These are phyloP conservation scores for Epicoccum nigrum DNA, from an alignment of 2,329 filamentous ascomycete species.

Conservation along the genomic window DNA sequence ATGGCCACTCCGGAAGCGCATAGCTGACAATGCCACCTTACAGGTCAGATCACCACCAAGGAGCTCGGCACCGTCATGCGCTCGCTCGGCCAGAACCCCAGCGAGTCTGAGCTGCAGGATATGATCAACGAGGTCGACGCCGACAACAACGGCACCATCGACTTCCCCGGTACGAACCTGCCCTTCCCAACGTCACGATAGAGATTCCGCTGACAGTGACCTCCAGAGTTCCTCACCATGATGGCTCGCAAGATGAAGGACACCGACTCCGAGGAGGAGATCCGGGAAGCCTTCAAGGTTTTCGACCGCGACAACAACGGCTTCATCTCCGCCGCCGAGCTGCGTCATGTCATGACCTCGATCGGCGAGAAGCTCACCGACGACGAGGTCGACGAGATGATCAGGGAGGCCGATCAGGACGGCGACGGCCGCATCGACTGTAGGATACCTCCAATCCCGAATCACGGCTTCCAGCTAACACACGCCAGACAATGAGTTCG, in stretches of 20 bases:
- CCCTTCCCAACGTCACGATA: neutral
- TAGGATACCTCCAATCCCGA: slow-evolving; percentile 41
- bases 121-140: slow-evolving; percentile 71
- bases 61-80: slow-evolving; percentile 69
- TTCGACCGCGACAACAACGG: slow-evolving; percentile 71
- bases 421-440: slow-evolving; percentile 70
- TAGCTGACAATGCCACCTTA: slow-evolving; percentile 31
- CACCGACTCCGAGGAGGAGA: slow-evolving; percentile 68
- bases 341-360: slow-evolving; percentile 67
- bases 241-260: slow-evolving; percentile 69
- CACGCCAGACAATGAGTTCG: slow-evolving; percentile 60
- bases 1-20: neutral
- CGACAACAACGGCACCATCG: slow-evolving; percentile 69
- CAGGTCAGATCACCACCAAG: slow-evolving; percentile 68
- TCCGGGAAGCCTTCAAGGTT: slow-evolving; percentile 69
- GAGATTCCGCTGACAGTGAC: slow-evolving; percentile 11
- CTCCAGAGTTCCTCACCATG: slow-evolving; percentile 67
- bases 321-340: slow-evolving; percentile 67
- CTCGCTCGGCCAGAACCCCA: slow-evolving; percentile 67
- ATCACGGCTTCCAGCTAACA: slow-evolving; percentile 13
- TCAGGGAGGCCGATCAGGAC: slow-evolving; percentile 68
- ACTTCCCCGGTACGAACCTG: slow-evolving; percentile 61
- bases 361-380: slow-evolving; percentile 69
- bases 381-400: slow-evolving; percentile 70
- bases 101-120: slow-evolving; percentile 67